A percentile compares a stretch with the other conserved stretches of the same genome.
phyloP scores from a whole-genome alignment of 257 asterid species.

The Gentiana dahurica region DNA sequence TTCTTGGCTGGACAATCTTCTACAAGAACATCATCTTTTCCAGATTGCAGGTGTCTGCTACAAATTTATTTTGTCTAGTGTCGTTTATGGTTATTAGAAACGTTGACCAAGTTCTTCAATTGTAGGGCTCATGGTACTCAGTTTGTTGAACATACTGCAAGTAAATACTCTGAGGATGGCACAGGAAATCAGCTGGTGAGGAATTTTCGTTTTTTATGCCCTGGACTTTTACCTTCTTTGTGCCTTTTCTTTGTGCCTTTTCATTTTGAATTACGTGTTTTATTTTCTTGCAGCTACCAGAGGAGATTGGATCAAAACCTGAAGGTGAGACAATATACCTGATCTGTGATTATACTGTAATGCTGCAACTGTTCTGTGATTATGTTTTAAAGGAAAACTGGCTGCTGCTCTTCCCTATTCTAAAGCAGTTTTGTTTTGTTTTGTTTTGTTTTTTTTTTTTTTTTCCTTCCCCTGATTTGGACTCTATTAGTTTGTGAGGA shows the following conservation, averaged over 20 bases:
- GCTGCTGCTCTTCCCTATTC: too few relatives aligned
- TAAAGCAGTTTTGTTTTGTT: not conserved
- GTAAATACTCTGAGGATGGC: slow-evolving; percentile 28
- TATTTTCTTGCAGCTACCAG: slow-evolving; percentile 34
- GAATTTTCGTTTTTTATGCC: slow-evolving; percentile 15
- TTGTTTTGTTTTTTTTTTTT: not conserved
- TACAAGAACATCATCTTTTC: slow-evolving; percentile 24
- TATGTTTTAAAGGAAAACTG: not conserved
- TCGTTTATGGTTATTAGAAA: not conserved
- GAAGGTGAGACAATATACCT: slow-evolving; percentile 48
- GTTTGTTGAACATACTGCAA: slow-evolving; percentile 29
- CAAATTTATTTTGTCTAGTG: not conserved
- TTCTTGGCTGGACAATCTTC: slow-evolving; percentile 32
- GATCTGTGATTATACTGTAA: slow-evolving; percentile 4
- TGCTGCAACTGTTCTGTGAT: not conserved
- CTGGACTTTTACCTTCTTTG: not conserved
- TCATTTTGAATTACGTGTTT: slow-evolving; percentile 6
- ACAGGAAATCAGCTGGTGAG: slow-evolving; percentile 40
- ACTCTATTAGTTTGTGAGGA: too few relatives aligned
- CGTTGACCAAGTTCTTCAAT: slow-evolving; percentile 6
- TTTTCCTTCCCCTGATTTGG: not conserved
- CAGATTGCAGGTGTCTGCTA: slow-evolving; percentile 41
- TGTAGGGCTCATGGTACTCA: slow-evolving; percentile 46
- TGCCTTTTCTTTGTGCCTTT: slow-evolving; percentile 7
- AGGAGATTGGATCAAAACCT: slow-evolving; percentile 37